These are phyloP conservation scores for Plantago major DNA, from an alignment of 257 asterid genomes.

Conservation along the genomic window DNA sequence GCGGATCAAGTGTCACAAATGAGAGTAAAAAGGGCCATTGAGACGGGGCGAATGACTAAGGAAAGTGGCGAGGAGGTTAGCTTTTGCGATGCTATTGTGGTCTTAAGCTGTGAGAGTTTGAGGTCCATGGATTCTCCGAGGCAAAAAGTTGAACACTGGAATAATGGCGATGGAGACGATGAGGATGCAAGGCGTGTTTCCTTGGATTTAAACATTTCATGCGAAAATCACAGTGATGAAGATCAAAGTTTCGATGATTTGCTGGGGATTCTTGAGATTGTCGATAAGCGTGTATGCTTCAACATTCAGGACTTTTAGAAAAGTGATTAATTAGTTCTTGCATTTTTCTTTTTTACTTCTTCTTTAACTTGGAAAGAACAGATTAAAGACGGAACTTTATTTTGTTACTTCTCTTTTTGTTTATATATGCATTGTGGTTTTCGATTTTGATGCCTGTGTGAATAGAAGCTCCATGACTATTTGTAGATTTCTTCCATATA, in stretches of 20 bases:
- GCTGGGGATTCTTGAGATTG: constrained; percentile 49
- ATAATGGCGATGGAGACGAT: not conserved
- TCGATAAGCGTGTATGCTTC: constrained; percentile 57
- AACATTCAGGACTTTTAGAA: constrained; percentile 22
- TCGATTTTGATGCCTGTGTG: not conserved
- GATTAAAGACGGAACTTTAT: not conserved
- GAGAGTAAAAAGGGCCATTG: constrained; percentile 50
- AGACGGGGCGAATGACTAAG: constrained; percentile 40
- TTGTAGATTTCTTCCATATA: no score
- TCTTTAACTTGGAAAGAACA: not conserved
- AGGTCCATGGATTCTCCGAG: constrained; percentile 52
- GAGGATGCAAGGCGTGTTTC: constrained; percentile 25
- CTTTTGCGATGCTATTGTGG: constrained; percentile 60
- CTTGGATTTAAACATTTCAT: constrained; percentile 57
- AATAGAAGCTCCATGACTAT: no score
- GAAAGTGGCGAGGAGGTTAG: constrained; percentile 48
- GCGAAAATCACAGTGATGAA: constrained; percentile 29
- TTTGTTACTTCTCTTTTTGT: not conserved
- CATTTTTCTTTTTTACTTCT: not conserved
- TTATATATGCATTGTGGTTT: not conserved
- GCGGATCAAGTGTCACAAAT: constrained; percentile 40
- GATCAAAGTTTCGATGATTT: constrained; percentile 34
- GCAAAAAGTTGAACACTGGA: constrained; percentile 19
- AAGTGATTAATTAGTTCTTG: not conserved
- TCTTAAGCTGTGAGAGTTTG: constrained; percentile 51